These are phyloP conservation scores for Podaxis rugospora DNA, from an alignment of 768 basidiomycete genomes.

Conservation along the genomic window DNA sequence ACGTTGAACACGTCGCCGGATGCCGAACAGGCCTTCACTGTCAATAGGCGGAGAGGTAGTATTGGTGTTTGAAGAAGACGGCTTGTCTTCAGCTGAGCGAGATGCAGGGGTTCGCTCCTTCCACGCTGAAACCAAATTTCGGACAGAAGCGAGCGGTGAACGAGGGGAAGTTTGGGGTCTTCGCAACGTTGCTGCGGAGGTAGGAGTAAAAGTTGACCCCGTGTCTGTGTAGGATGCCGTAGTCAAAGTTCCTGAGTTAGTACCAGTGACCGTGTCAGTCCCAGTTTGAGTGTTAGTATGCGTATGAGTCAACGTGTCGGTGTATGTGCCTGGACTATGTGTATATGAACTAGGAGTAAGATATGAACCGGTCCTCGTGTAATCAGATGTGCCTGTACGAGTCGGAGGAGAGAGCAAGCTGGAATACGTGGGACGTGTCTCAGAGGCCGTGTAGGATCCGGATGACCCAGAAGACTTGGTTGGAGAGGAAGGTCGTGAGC, in stretches of 20 bases:
- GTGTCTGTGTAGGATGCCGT: conserved; percentile 30
- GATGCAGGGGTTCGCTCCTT: conserved; percentile 65
- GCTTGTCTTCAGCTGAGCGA: conserved; percentile 28
- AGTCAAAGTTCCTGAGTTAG: conserved; percentile 25
- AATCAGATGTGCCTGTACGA: conserved; percentile 12
- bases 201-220: conserved; percentile 38
- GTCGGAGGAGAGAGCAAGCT: conserved; percentile 16
- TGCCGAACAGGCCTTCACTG: conserved; percentile 48
- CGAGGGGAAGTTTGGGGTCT: conserved; percentile 64
- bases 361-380: conserved; percentile 17
- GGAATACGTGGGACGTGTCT: conserved; percentile 17
- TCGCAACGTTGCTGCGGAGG: conserved; percentile 46
- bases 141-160: conserved; percentile 68
- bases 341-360: conserved; percentile 7
- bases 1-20: conserved; percentile 39
- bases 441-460: conserved; percentile 14
- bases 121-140: conserved; percentile 78
- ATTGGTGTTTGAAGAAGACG: conserved; percentile 30
- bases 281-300: conserved; percentile 34
- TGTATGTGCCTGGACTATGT: conserved; percentile 21
- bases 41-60: conserved; percentile 25
- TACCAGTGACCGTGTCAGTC: conserved; percentile 35
- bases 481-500: conserved; percentile 43
- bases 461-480: conserved; percentile 36
- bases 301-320: conserved; percentile 26